Base-by-base conservation (phyloP, 345 rosid genomes). In the Populus tremula region DNA sequence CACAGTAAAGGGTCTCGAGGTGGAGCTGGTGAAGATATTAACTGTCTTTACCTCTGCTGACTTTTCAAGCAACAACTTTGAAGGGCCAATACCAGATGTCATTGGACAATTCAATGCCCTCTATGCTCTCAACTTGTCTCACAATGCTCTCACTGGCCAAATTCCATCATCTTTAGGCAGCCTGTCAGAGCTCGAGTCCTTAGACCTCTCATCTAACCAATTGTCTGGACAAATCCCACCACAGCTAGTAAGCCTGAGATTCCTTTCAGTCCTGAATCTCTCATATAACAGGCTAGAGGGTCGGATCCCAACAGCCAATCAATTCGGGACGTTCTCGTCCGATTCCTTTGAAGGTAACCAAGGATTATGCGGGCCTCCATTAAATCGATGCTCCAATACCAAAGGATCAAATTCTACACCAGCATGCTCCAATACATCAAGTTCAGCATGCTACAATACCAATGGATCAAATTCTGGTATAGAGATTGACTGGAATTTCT, bases 21-120 rank as follows among this genome's bases (percentile, higher is more conserved):
- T 89, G 80, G 81, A 86, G 77, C 62, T 87, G 0, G 41, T 27
- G 43, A 91, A 91, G 79, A 87, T 89, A 77, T 85, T 85, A 39
- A 82, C 80, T 3, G 0, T 84, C 1, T 87, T 87, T 73, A 85
- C 88, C 6, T 77, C 84, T 27, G 77, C 88, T 11, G 84, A 77
- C 56, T 47, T 81, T 27, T 81, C 80, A 9, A 11, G 16, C 75
- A 77, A 77, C 74, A 18, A 62, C 0, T 59, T 81, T 67, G 71
- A 31, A 31, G 81, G 81, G 16, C 41, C 14, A 13, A 68, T 81
- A 67, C 78, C 78, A 23, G 71, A 36, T 14, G 11, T 10, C 35
- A 21, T 81, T 29, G 84, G 81, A 23, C 4, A 77, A 31, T 5
- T 73, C 4, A 8, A 50, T 81, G n/a, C 8, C 17, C 78, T 81